These are phyloP conservation scores for Grammothele lineata DNA, from an alignment of 768 basidiomycete genomes.

Conservation along the genomic window DNA sequence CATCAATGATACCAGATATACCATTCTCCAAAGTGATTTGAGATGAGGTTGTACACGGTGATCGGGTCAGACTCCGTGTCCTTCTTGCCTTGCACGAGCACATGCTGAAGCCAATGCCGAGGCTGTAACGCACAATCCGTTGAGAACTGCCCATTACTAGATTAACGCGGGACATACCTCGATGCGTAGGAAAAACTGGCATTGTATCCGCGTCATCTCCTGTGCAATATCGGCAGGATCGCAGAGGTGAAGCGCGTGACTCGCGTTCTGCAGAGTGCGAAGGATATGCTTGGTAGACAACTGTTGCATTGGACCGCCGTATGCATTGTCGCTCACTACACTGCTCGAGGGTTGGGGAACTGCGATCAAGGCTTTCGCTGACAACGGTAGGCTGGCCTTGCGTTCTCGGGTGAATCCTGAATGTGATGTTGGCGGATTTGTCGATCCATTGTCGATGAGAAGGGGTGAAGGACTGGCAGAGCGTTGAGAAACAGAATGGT, in stretches of 20 bases:
- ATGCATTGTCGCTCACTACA: no score
- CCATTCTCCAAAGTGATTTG: constrained; percentile 86
- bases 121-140: constrained; percentile 44
- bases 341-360: no score
- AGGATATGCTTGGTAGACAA: constrained; percentile 52
- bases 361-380: constrained; percentile 38
- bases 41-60: constrained; percentile 65
- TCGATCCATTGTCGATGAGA: neutral
- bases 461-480: constrained; percentile 14
- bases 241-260: constrained; percentile 49
- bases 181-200: constrained; percentile 67
- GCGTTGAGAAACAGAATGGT: constrained; percentile 12
- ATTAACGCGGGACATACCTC: constrained; percentile 44
- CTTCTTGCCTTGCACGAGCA: constrained; percentile 64
- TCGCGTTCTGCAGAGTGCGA: constrained; percentile 56
- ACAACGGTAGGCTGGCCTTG: constrained; percentile 64
- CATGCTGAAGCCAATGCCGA: constrained; percentile 82
- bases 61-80: constrained; percentile 66
- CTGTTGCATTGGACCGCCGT: no score
- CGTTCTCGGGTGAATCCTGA: constrained; percentile 44
- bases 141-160: no score
- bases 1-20: constrained; percentile 27
- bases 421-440: neutral
- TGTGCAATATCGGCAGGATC: constrained; percentile 73
- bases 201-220: constrained; percentile 78